Evolutionary conservation across 176 grass and related monocot genomes (phyloP).

Genomic region (Juncus inflexus): DNA sequence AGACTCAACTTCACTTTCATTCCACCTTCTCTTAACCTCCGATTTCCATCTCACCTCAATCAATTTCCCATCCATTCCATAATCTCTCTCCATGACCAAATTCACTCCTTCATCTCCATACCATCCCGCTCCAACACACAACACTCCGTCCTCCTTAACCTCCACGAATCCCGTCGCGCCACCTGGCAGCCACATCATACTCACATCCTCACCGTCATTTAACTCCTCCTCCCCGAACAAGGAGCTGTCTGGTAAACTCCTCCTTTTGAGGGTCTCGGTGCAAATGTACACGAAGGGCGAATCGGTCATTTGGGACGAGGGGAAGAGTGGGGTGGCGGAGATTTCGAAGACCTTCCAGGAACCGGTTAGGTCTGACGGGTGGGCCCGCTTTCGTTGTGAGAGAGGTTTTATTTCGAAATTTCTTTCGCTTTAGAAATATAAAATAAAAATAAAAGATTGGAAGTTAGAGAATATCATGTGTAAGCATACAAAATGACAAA

Average conservation of each 20-base stretch:
- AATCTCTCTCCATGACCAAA: slow-evolving; percentile 96
- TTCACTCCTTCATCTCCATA: slow-evolving; percentile 95
- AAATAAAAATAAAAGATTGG: neutral
- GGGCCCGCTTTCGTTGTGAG: slow-evolving; percentile 71
- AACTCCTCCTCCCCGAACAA: slow-evolving; percentile 75
- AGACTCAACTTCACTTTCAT: slow-evolving; percentile 7
- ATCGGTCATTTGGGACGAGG: slow-evolving; percentile 28
- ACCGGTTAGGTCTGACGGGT: slow-evolving; percentile 72
- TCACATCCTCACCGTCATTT: slow-evolving; percentile 67
- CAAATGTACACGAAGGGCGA: slow-evolving; percentile 56
- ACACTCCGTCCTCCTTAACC: slow-evolving; percentile 58
- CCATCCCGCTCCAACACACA: slow-evolving; percentile 83
- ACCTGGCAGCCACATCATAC: slow-evolving; percentile 87
- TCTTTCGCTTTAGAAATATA: slow-evolving; percentile 40
- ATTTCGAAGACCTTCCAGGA: slow-evolving; percentile 97
- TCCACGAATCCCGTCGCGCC: slow-evolving; percentile 81
- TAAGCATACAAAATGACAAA: too few species aligned
- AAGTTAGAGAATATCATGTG: too few species aligned
- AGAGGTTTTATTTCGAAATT: slow-evolving; percentile 55
- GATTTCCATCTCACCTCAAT: slow-evolving; percentile 79
- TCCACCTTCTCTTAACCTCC: slow-evolving; percentile 83
- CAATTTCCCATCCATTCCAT: slow-evolving; percentile 74
- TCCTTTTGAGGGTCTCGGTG: slow-evolving; percentile 83
- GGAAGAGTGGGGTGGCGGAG: slow-evolving; percentile 80
- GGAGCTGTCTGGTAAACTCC: slow-evolving; percentile 69